Evolutionary conservation across 2,329 filamentous ascomycete species (phyloP).

Genomic region (Aureobasidium sp.): DNA sequence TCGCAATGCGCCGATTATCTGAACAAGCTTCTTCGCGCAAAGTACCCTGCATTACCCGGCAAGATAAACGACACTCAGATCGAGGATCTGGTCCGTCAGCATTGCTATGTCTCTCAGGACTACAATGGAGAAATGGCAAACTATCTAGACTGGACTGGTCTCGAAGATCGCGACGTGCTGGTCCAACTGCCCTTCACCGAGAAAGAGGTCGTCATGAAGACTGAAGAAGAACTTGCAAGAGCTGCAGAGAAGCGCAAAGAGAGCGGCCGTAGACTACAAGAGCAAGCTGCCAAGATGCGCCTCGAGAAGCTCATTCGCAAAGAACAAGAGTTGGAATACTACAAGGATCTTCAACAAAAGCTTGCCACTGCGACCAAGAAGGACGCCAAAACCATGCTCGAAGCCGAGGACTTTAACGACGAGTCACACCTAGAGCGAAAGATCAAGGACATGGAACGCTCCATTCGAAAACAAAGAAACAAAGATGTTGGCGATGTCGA

Average conservation of each 20-base stretch:
- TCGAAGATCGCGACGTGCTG: constrained; percentile 82
- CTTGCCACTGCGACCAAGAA: constrained; percentile 73
- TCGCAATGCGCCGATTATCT: constrained; percentile 86
- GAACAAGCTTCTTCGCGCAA: constrained; percentile 78
- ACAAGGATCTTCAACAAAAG: constrained; percentile 70
- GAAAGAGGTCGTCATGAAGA: constrained; percentile 84
- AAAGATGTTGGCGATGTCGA: constrained; percentile 83
- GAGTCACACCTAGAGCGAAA: constrained; percentile 77
- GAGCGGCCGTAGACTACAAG: constrained; percentile 81
- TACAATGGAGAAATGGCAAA: constrained; percentile 70
- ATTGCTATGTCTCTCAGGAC: constrained; percentile 81
- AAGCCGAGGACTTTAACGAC: constrained; percentile 87
- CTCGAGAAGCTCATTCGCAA: constrained; percentile 92
- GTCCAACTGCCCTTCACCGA: constrained; percentile 93
- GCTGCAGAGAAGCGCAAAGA: constrained; percentile 94
- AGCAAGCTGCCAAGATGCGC: constrained; percentile 95
- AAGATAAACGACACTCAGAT: constrained; percentile 83
- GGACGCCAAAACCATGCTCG: constrained; percentile 76
- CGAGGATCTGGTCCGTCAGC: constrained; percentile 77
- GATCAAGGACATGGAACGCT: constrained; percentile 83
- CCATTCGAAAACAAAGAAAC: constrained; percentile 81
- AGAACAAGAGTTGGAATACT: constrained; percentile 91
- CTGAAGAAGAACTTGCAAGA: constrained; percentile 81
- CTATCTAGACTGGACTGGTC: constrained; percentile 83
- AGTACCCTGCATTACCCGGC: constrained; percentile 82